phyloP scores from a whole-genome alignment of 2,329 filamentous ascomycete genomes.

The Rhynchosporium agropyri region DNA sequence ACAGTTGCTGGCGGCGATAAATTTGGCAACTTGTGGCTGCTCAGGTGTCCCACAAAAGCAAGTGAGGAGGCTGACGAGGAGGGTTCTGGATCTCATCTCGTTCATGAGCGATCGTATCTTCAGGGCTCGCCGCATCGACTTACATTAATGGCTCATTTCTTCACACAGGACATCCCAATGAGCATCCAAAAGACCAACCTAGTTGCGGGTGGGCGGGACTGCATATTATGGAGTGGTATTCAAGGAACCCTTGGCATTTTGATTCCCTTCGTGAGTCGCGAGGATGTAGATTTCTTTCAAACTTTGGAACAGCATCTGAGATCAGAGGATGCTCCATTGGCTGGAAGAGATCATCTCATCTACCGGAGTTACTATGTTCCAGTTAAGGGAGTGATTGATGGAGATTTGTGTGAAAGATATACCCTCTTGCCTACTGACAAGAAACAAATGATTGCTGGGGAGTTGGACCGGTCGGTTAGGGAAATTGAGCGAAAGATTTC shows the following conservation, averaged over 20 bases:
- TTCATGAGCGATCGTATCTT: conserved; percentile 86
- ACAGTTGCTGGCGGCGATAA: conserved; percentile 94
- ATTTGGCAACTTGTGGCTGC: conserved; percentile 93
- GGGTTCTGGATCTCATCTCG: conserved; percentile 84
- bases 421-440: conserved; percentile 81
- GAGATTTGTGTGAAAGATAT: conserved; percentile 93
- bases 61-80: conserved; percentile 92
- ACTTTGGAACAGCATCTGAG: conserved; percentile 87
- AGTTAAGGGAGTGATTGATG: conserved; percentile 95
- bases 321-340: conserved; percentile 81
- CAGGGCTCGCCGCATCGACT: conserved; percentile 86
- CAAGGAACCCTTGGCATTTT: conserved; percentile 94
- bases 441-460: conserved; percentile 92
- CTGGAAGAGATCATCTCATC: conserved; percentile 91
- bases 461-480: conserved; percentile 85
- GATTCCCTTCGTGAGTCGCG: conserved; percentile 86
- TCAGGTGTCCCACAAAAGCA: conserved; percentile 82
- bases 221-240: conserved; percentile 90
- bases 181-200: conserved; percentile 87
- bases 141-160: conserved; percentile 85
- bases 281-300: conserved; percentile 98
- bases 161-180: conserved; percentile 87
- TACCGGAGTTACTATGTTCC: conserved; percentile 96
- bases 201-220: conserved; percentile 87
- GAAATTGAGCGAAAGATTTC: conserved; percentile 97